Conservation (phyloP, 2,329 filamentous ascomycete species). For the Bipolaris zeicola region DNA sequence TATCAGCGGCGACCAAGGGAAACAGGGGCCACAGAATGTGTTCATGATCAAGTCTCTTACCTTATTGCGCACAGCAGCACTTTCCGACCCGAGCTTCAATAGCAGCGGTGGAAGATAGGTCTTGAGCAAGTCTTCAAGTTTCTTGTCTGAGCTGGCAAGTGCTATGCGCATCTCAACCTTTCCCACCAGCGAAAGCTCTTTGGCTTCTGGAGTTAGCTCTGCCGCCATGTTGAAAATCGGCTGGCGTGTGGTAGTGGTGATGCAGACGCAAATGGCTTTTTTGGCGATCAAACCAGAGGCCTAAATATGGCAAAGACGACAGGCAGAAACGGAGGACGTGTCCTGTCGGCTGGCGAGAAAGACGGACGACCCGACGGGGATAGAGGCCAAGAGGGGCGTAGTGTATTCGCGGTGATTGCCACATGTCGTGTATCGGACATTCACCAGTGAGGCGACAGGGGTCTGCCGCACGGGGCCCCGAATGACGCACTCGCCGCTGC, state of each 20-base stretch:
- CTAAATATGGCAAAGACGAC: conserved; percentile 23
- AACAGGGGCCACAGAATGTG: neutral
- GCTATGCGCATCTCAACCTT: conserved; percentile 86
- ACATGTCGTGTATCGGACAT: conserved; percentile 28
- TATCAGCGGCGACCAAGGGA: conserved; percentile 38
- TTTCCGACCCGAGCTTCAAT: conserved; percentile 82
- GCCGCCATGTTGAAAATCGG: conserved; percentile 38
- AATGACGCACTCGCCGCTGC: conserved; percentile 33
- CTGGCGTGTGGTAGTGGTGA: conserved; percentile 1
- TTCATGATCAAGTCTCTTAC: conserved; percentile 44
- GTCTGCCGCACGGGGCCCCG: conserved; percentile 23
- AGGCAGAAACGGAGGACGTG: conserved; percentile 30
- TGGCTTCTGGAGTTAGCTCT: conserved; percentile 58
- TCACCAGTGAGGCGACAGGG: conserved; percentile 31
- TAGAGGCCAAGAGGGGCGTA: conserved; percentile 6
- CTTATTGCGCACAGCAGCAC: conserved; percentile 80
- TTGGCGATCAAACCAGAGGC: conserved; percentile 2
- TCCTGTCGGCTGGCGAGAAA: conserved; percentile 19
- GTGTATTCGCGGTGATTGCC: conserved; percentile 26
- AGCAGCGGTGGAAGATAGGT: conserved; percentile 81
- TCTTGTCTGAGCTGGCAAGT: conserved; percentile 80
- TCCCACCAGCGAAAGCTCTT: conserved; percentile 80
- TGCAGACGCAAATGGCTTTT: neutral
- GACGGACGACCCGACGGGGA: neutral
- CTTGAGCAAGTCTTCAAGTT: conserved; percentile 77